Evolutionary conservation across 352 stramenopile species (phyloP).

Genomic region (Phytophthora crassamura): DNA sequence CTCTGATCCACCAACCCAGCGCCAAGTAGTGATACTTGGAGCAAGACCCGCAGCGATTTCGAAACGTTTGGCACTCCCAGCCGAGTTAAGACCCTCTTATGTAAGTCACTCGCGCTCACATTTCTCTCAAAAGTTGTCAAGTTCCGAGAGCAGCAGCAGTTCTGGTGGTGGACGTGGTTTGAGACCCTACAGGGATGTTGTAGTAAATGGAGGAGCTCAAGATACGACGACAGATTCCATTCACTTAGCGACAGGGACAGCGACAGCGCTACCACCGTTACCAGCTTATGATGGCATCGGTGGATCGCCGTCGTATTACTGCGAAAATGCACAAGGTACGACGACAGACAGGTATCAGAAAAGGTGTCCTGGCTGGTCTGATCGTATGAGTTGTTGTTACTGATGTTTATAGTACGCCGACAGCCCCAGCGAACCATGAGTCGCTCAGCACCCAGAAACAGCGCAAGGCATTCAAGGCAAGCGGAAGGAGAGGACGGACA

Average conservation of each 20-base stretch:
- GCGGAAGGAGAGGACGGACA: constrained; percentile 37
- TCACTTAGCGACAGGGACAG: constrained; percentile 12
- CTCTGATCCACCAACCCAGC: constrained; percentile 5
- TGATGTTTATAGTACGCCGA: constrained; percentile 26
- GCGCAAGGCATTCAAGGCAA: constrained; percentile 20
- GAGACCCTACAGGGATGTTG: constrained; percentile 5
- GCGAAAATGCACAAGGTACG: constrained; percentile 55
- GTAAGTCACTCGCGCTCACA: constrained; percentile 1
- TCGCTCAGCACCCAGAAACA: constrained; percentile 7
- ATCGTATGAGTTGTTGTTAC: constrained; percentile 8
- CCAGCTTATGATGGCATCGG: constrained; percentile 84
- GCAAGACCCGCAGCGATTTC: not conserved
- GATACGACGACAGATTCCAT: constrained; percentile 1
- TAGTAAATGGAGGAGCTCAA: constrained; percentile 1
- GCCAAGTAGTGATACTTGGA: constrained; percentile 2
- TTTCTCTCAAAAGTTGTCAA: constrained; percentile 1
- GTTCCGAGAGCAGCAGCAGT: not conserved
- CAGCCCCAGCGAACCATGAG: constrained; percentile 1
- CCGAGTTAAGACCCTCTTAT: constrained; percentile 25
- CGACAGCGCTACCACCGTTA: constrained; percentile 59
- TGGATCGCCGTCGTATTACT: constrained; percentile 83
- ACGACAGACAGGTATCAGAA: not conserved
- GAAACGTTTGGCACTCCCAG: constrained; percentile 21
- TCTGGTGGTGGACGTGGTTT: constrained; percentile 2
- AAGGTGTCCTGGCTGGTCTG: constrained; percentile 7